Conservation (phyloP, 352 stramenopile species). For the Plasmopara halstedii region DNA sequence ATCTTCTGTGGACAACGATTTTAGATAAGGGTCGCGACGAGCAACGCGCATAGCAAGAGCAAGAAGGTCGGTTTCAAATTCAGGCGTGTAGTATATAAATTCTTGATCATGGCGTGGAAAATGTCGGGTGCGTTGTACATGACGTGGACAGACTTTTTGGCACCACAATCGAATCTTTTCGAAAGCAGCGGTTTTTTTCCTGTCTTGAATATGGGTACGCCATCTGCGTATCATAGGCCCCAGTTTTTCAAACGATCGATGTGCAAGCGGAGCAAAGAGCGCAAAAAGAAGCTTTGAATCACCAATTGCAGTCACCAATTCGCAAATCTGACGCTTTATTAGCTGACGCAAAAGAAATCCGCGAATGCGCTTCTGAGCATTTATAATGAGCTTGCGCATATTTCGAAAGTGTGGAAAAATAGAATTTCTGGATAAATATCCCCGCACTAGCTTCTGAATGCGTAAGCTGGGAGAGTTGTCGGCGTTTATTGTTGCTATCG, state of each 20-base stretch:
- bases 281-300: constrained; percentile 40
- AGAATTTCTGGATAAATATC: constrained; percentile 38
- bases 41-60: constrained; percentile 42
- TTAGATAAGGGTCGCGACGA: constrained; percentile 58
- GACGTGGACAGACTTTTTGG: constrained; percentile 62
- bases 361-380: constrained; percentile 45
- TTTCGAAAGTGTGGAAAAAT: constrained; percentile 33
- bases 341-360: constrained; percentile 52
- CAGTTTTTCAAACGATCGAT: constrained; percentile 43
- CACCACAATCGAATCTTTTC: constrained; percentile 78
- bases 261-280: constrained; percentile 25
- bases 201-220: constrained; percentile 37
- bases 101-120: constrained; percentile 50
- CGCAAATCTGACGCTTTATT: constrained; percentile 39
- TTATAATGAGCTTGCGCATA: constrained; percentile 41
- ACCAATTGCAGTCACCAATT: constrained; percentile 36
- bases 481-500: constrained; percentile 22
- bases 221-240: constrained; percentile 45
- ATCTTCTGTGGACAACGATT: constrained; percentile 33
- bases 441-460: constrained; percentile 27
- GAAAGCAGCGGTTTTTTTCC: constrained; percentile 57
- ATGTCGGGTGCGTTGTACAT: constrained; percentile 42
- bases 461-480: constrained; percentile 39
- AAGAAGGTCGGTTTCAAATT: constrained; percentile 46
- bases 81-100: constrained; percentile 66